phyloP scores from a whole-genome alignment of 1,284 basidiomycete species.

The Moesziomyces sp. region DNA sequence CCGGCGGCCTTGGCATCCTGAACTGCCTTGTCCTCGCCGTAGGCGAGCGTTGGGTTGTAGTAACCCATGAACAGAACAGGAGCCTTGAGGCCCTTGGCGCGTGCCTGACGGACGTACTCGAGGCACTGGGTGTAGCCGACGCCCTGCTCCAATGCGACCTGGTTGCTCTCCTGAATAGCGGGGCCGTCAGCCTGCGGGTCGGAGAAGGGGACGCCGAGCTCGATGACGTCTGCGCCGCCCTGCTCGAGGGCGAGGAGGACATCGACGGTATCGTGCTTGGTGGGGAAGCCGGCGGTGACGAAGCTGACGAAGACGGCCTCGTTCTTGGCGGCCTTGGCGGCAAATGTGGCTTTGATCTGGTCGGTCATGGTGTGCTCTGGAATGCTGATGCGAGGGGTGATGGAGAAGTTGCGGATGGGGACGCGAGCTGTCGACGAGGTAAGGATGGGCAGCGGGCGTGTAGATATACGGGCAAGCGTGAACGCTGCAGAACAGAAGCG shows the following conservation, averaged over 20 bases:
- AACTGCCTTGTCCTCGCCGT: conserved; percentile 93
- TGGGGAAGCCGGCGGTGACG: conserved; percentile 65
- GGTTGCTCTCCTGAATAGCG: conserved; percentile 92
- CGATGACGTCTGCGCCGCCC: conserved; percentile 94
- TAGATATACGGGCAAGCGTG: conserved; percentile 4
- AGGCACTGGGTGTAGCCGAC: conserved; percentile 70
- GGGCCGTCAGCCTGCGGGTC: conserved; percentile 89
- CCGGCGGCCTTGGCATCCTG: conserved; percentile 87
- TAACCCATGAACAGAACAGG: conserved; percentile 87
- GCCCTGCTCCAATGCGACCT: conserved; percentile 60
- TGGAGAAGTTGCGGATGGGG: conserved; percentile 2
- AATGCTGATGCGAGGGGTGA: not conserved
- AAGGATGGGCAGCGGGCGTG: not conserved
- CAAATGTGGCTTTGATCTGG: conserved; percentile 56
- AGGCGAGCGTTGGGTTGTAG: conserved; percentile 88
- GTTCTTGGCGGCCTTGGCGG: conserved; percentile 60
- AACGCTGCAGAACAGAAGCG: conserved; percentile 5
- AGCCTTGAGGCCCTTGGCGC: conserved; percentile 80
- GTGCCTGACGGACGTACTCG: conserved; percentile 80
- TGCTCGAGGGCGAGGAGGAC: conserved; percentile 89
- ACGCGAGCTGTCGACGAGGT: not conserved
- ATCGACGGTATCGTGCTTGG: conserved; percentile 78
- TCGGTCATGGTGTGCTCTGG: conserved; percentile 52
- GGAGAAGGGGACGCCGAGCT: conserved; percentile 92
- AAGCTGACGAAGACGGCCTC: conserved; percentile 66